These are phyloP conservation scores for Lentinula guzmanii DNA, from an alignment of 768 basidiomycete genomes.

Conservation along the genomic window DNA sequence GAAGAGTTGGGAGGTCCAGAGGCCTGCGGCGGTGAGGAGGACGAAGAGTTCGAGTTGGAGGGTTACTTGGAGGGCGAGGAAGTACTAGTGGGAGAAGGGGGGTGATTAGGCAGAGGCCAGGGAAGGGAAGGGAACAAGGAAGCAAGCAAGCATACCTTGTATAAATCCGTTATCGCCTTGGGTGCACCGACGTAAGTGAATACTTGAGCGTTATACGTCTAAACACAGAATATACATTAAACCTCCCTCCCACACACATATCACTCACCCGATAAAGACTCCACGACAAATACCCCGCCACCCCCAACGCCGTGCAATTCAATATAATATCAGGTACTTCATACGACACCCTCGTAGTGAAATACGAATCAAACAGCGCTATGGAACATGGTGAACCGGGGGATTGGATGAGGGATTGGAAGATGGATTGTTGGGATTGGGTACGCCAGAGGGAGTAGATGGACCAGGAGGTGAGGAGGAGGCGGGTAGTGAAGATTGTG, in stretches of 20 bases:
- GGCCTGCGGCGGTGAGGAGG: constrained; percentile 40
- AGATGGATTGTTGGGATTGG: constrained; percentile 22
- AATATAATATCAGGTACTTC: constrained; percentile 14
- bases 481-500: constrained; percentile 24
- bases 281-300: no score
- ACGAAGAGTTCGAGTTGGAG: constrained; percentile 51
- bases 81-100: no score
- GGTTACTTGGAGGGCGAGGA: constrained; percentile 47
- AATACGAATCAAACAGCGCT: constrained; percentile 41
- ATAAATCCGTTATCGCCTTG: no score
- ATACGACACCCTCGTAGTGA: constrained; percentile 29
- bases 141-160: no score
- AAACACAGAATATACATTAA: no score
- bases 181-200: no score
- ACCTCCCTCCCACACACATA: no score
- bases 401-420: constrained; percentile 30
- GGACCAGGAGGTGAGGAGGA: constrained; percentile 44
- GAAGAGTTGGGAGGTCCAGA: constrained; percentile 52
- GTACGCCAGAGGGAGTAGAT: constrained; percentile 46
- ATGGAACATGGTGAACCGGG: constrained; percentile 42
- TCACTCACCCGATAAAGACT: no score
- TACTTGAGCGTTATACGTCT: no score
- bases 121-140: no score
- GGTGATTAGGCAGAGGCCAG: no score
- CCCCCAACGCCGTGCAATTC: no score